Percentiles rank a stretch among this genome's conserved stretches.
These are phyloP conservation scores for Tricholoma sp. DNA, from an alignment of 768 basidiomycete genomes.

Conservation along the genomic window DNA sequence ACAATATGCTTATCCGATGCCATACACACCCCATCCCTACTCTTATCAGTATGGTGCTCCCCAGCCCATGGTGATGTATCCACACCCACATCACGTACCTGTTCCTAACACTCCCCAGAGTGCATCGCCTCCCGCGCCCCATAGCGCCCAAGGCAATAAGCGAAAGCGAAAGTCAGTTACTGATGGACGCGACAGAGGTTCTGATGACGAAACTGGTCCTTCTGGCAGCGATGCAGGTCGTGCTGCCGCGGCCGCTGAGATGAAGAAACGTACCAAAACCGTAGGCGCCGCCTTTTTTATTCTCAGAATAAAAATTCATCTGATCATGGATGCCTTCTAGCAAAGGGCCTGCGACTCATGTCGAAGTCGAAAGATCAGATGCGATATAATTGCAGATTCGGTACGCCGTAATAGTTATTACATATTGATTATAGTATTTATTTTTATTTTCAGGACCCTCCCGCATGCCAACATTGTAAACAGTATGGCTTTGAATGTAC, in stretches of 20 bases:
- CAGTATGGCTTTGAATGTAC: constrained; percentile 93
- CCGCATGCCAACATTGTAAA: constrained; percentile 90
- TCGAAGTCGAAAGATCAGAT: constrained; percentile 88
- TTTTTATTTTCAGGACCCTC: constrained; percentile 46
- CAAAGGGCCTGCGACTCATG: constrained; percentile 89
- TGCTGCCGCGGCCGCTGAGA: constrained; percentile 39
- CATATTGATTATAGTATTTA: not conserved
- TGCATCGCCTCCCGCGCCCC: constrained; percentile 26
- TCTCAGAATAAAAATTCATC: not conserved
- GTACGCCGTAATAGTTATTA: constrained; percentile 16
- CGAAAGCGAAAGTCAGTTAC: constrained; percentile 55
- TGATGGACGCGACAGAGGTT: constrained; percentile 34
- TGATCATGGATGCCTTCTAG: constrained; percentile 17
- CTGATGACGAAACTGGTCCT: constrained; percentile 56
- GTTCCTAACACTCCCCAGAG: constrained; percentile 33
- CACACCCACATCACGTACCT: constrained; percentile 33
- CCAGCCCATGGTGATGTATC: constrained; percentile 71
- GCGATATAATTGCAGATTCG: constrained; percentile 77
- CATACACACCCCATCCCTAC: constrained; percentile 41
- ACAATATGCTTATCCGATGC: constrained; percentile 56
- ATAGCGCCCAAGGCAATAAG: constrained; percentile 39
- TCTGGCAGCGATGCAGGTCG: constrained; percentile 42
- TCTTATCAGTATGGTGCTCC: constrained; percentile 66
- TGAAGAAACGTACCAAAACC: constrained; percentile 89
- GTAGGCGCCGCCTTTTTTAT: constrained; percentile 30